A percentile compares a stretch with the other conserved stretches of the same genome.
These are phyloP conservation scores for Lachancea sp. DNA, from an alignment of 805 yeast species.

Conservation along the genomic window DNA sequence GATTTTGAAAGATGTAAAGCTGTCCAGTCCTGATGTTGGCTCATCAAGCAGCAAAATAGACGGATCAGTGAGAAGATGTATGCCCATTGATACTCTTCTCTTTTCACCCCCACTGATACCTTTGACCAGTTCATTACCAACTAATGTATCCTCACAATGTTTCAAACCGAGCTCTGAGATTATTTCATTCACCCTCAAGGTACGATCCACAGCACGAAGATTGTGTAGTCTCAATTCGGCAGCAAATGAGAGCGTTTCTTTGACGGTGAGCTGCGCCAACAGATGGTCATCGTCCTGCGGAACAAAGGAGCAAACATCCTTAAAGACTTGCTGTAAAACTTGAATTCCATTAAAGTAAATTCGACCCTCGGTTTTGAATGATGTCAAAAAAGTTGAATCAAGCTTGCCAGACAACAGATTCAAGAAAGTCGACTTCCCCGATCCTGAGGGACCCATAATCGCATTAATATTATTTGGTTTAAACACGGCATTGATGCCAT, in stretches of 20 bases:
- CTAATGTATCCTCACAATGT: constrained; percentile 71
- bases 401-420: constrained; percentile 59
- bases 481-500: constrained; percentile 46
- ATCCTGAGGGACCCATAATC: constrained; percentile 78
- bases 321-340: constrained; percentile 33
- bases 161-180: constrained; percentile 61
- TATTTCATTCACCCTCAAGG: constrained; percentile 45
- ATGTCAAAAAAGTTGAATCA: constrained; percentile 29
- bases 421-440: constrained; percentile 66
- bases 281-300: constrained; percentile 75
- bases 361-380: constrained; percentile 35
- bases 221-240: constrained; percentile 59
- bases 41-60: constrained; percentile 71
- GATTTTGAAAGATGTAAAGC: constrained; percentile 68
- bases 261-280: constrained; percentile 63
- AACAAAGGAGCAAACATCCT: constrained; percentile 62
- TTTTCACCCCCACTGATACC: constrained; percentile 90
- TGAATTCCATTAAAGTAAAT: constrained; percentile 39
- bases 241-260: constrained; percentile 68
- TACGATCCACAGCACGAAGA: constrained; percentile 39
- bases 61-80: constrained; percentile 68
- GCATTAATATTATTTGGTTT: constrained; percentile 55
- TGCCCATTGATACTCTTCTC: constrained; percentile 74
- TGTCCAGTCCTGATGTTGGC: constrained; percentile 85
- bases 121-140: constrained; percentile 53